These are phyloP conservation scores for Sphaerobolus stellatus DNA, from an alignment of 1,284 basidiomycete genomes.

Conservation along the genomic window DNA sequence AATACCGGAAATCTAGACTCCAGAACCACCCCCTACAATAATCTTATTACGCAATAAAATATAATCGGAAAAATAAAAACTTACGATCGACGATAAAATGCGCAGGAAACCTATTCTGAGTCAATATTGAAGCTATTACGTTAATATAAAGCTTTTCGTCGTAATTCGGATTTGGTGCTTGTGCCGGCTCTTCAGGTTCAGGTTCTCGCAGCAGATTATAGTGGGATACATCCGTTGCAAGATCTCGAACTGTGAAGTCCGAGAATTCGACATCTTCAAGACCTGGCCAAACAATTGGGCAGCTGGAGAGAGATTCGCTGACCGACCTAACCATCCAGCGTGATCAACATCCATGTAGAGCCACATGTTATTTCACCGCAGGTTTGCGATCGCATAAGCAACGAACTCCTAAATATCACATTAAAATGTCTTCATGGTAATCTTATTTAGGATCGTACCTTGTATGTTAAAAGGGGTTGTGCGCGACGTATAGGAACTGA, in stretches of 20 bases:
- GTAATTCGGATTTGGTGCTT: constrained; percentile 21
- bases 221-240: constrained; percentile 23
- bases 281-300: constrained; percentile 19
- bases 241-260: constrained; percentile 14
- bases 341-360: constrained; percentile 23
- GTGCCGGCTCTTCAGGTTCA: constrained; percentile 19
- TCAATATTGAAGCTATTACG: constrained; percentile 18
- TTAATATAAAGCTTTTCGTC: constrained; percentile 23
- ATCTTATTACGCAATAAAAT: no score
- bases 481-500: no score
- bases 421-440: no score
- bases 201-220: constrained; percentile 20
- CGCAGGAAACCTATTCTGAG: constrained; percentile 17
- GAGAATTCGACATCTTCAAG: constrained; percentile 15
- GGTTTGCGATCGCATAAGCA: constrained; percentile 19
- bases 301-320: constrained; percentile 21
- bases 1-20: constrained; percentile 17
- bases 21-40: constrained; percentile 16
- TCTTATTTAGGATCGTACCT: no score
- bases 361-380: constrained; percentile 22
- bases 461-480: no score
- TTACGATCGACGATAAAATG: constrained; percentile 22
- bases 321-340: constrained; percentile 23
- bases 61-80: background rate
- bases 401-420: no score